Evolutionary conservation across 2,329 filamentous ascomycete genomes (phyloP).

Genomic region (Penicillium sp.): DNA sequence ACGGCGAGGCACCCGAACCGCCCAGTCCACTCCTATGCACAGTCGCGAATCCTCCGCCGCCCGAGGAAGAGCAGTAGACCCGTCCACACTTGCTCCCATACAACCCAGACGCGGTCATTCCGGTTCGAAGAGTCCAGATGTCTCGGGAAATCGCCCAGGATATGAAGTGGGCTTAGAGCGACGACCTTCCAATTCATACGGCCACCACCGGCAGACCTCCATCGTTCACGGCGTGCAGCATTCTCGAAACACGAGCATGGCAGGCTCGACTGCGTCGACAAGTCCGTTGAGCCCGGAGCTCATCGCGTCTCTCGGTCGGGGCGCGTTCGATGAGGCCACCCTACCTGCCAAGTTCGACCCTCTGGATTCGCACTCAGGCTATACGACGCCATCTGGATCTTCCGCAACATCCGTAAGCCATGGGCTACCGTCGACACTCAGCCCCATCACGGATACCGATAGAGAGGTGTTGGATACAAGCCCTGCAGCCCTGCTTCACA

Average conservation of each 20-base stretch:
- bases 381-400: conserved; percentile 45
- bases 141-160: conserved; percentile 34
- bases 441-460: conserved; percentile 44
- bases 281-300: conserved; percentile 88
- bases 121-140: conserved; percentile 46
- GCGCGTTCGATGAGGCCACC: conserved; percentile 51
- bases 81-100: conserved; percentile 37
- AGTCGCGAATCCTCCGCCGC: conserved; percentile 47
- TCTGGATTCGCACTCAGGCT: conserved; percentile 31
- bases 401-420: conserved; percentile 35
- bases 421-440: conserved; percentile 31
- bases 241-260: conserved; percentile 78
- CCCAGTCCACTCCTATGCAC: conserved; percentile 42
- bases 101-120: conserved; percentile 43
- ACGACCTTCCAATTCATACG: conserved; percentile 61
- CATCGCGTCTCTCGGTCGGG: conserved; percentile 68
- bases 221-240: conserved; percentile 96
- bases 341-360: conserved; percentile 35
- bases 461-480: conserved; percentile 27
- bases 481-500: conserved; percentile 33
- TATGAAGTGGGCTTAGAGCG: conserved; percentile 44
- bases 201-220: conserved; percentile 93
- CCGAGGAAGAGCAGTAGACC: conserved; percentile 44
- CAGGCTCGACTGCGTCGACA: conserved; percentile 65
- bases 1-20: conserved; percentile 39